Percentiles rank a stretch among this genome's conserved stretches.
These are phyloP conservation scores for Gaertneriomyces sp. DNA, from an alignment of 192 early-diverging fungal genomes.

Conservation along the genomic window DNA sequence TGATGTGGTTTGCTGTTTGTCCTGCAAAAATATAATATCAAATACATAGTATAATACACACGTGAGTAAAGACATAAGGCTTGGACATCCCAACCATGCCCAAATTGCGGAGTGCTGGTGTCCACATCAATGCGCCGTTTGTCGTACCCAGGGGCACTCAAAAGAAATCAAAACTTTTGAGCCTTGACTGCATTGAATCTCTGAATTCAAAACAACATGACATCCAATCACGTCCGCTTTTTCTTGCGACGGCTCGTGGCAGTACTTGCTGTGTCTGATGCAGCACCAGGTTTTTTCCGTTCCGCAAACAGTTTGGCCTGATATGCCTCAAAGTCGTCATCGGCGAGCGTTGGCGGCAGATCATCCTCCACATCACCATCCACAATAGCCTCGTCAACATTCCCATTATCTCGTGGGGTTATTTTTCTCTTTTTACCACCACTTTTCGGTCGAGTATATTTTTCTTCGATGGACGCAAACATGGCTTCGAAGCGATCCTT, in stretches of 20 bases:
- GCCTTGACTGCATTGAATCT: no score
- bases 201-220: no score
- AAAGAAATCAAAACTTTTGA: no score
- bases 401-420: conserved; percentile 12
- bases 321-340: conserved; percentile 63
- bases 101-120: no score
- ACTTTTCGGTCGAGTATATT: conserved; percentile 16
- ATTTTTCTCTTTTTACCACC: conserved; percentile 9
- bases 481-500: conserved; percentile 18
- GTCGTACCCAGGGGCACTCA: no score
- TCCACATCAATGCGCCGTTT: no score
- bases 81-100: no score
- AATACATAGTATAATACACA: no score
- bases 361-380: neutral
- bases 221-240: no score
- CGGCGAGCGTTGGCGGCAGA: conserved; percentile 44
- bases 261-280: neutral
- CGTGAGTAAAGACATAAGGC: no score
- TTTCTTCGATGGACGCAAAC: conserved; percentile 27
- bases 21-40: no score
- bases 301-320: conserved; percentile 47
- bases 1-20: no score
- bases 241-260: neutral
- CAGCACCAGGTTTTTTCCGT: neutral
- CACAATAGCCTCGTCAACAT: neutral